A percentile compares a stretch with the other conserved stretches of the same genome.
Conservation (phyloP, 139 green algal genomes). For the Tetradesmus lagerheimii region DNA sequence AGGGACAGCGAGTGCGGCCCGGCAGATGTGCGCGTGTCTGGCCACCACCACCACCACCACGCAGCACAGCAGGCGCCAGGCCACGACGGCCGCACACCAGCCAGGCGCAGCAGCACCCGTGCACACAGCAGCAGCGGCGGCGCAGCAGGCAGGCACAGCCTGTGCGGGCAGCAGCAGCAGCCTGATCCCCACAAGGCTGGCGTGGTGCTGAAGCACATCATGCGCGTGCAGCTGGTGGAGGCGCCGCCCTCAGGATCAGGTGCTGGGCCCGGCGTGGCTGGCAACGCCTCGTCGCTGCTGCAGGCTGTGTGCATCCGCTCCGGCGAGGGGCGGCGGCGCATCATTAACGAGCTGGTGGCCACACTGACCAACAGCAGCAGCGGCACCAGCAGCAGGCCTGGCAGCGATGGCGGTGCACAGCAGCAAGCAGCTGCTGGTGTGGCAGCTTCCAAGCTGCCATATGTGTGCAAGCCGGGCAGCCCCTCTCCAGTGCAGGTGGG, state of each 20-base stretch:
- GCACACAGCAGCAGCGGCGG: background rate
- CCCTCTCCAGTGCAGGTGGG: slow-evolving; percentile 65
- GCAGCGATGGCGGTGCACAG: slow-evolving; percentile 11
- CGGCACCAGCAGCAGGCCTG: slow-evolving; percentile 33
- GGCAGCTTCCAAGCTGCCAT: slow-evolving; percentile 43
- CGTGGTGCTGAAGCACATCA: slow-evolving; percentile 72
- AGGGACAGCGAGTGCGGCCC: slow-evolving; percentile 75
- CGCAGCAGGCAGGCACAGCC: background rate
- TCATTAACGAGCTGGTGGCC: slow-evolving; percentile 81
- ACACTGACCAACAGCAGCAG: slow-evolving; percentile 57
- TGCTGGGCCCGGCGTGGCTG: background rate
- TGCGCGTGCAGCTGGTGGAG: slow-evolving; percentile 77
- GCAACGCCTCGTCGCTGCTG: slow-evolving; percentile 57
- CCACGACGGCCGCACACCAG: background rate
- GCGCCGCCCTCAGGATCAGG: background rate
- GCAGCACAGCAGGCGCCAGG: background rate
- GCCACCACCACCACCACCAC: slow-evolving; percentile 16
- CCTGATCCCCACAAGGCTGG: slow-evolving; percentile 45
- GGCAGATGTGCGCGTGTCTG: background rate
- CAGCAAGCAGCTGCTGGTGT: background rate
- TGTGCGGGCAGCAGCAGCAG: background rate
- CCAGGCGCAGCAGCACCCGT: slow-evolving; percentile 7
- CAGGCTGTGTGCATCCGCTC: slow-evolving; percentile 82
- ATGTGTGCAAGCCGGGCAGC: slow-evolving; percentile 46
- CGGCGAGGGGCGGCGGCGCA: slow-evolving; percentile 80